A percentile compares a stretch with the other conserved stretches of the same genome.
These are phyloP conservation scores for Plasmodium sp. DNA, from an alignment of 169 alveolate species.

Conservation along the genomic window DNA sequence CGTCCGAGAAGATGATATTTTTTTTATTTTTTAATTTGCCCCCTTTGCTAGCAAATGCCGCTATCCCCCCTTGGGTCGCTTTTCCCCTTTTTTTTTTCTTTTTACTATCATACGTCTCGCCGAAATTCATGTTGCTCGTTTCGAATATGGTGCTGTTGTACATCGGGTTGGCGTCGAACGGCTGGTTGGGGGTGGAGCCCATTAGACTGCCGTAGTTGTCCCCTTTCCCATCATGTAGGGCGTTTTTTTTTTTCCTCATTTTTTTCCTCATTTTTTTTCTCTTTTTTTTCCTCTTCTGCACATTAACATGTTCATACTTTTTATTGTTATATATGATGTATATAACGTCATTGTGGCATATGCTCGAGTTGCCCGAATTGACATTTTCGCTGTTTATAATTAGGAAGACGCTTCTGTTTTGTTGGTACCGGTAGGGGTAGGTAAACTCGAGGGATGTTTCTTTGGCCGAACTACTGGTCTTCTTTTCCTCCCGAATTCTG, in stretches of 20 bases:
- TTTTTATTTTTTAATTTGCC: background rate
- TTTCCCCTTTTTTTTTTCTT: conserved; percentile 13
- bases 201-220: conserved; percentile 19
- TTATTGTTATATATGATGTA: conserved; percentile 68
- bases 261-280: background rate
- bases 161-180: conserved; percentile 25
- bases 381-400: conserved; percentile 57
- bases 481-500: conserved; percentile 19
- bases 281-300: conserved; percentile 22
- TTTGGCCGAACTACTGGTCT: background rate
- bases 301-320: conserved; percentile 69
- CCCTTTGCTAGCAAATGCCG: background rate
- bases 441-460: conserved; percentile 59
- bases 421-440: conserved; percentile 61
- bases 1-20: conserved; percentile 62
- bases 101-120: background rate
- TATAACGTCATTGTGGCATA: conserved; percentile 62
- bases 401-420: conserved; percentile 50
- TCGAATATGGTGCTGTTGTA: conserved; percentile 72
- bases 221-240: background rate
- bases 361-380: conserved; percentile 17
- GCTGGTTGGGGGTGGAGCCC: background rate
- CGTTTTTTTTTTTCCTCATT: conserved; percentile 24
- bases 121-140: conserved; percentile 53
- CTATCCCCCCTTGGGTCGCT: background rate